Evolutionary conservation across 306 rosid genomes (phyloP), one percentile per base, ranked within the genome.

Genomic region (Lathyrus aphaca): DNA sequence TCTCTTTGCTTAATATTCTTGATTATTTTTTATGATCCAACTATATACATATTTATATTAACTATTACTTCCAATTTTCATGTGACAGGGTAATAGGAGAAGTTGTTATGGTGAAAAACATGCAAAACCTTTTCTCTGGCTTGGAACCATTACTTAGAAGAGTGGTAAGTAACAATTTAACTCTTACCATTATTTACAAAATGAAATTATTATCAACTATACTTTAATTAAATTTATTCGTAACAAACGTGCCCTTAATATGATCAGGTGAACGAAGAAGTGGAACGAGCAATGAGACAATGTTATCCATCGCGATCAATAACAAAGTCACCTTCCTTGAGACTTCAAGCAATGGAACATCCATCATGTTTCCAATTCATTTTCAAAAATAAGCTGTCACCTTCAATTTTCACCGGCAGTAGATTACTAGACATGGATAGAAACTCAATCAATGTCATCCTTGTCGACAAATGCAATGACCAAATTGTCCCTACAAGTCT

Each of bases 131-230:
- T 14, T 86, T 83, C 79, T 81, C 91, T 6, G 79, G 84, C 69
- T 69, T 94, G 81, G 99, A 94, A 50, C 99, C 99, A 23, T 60
- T 91, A 78, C 89, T 94, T 6, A 81, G 99, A 71, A 83, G 71
- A 86, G 97, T 94, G 82, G 67, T 62, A 62, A 62, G 49, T 55
- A 55, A 55, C 54, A 3, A 51, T 51, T 51, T 14, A 51, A 10
- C n/a, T 54, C 23, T 54, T 5, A 54, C 16, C 8, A 11, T 53
- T 19, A 53, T 10, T 21, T 53, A 53, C 0, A 21, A 21, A 51
- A 49, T 49, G 12, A 50, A 50, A 8, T 50, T 50, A 17, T 3
- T 50, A 10, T 8, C 3, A 2, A n/a, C 9, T 8, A 5, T 45
- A 5, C 10, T 17, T n/a, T 15, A n/a, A 5, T 45, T n/a, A 45